Conservation (phyloP, 176 grass and related monocot species). For the Pharus latifolius region DNA sequence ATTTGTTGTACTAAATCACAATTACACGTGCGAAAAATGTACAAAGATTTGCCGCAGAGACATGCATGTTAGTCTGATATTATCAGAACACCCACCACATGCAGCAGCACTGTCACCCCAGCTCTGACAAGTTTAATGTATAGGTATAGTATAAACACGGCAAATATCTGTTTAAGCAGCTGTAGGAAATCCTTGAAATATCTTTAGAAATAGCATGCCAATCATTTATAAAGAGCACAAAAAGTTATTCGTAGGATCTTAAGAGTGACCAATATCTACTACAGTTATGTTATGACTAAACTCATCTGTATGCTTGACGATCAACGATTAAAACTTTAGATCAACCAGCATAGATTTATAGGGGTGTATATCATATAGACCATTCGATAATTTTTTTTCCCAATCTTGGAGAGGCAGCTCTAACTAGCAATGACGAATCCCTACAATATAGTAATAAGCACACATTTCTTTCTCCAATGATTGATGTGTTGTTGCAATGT, state of each 20-base stretch:
- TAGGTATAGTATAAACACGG: neutral
- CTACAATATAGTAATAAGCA: neutral
- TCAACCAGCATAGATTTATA: too few relatives aligned
- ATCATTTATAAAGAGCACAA: too few relatives aligned
- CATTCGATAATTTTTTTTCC: too few relatives aligned
- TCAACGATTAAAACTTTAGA: too few relatives aligned
- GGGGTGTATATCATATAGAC: too few relatives aligned
- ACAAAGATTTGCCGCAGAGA: neutral
- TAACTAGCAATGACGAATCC: neutral
- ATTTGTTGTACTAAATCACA: neutral
- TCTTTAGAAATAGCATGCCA: too few relatives aligned
- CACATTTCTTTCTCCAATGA: neutral
- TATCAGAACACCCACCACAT: neutral
- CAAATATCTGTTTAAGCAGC: too few relatives aligned
- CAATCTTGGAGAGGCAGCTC: conserved; percentile 10
- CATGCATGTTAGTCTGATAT: neutral
- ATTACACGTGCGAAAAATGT: neutral
- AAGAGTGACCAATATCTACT: too few relatives aligned
- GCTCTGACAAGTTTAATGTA: neutral
- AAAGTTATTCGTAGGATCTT: too few relatives aligned
- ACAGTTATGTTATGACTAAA: too few relatives aligned
- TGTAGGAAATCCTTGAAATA: too few relatives aligned
- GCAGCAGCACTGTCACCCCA: neutral
- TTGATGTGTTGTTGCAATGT: conserved; percentile 5
- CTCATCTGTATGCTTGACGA: too few relatives aligned